Conservation (phyloP, 2,329 filamentous ascomycete species). For the Penicillium corylophilum region DNA sequence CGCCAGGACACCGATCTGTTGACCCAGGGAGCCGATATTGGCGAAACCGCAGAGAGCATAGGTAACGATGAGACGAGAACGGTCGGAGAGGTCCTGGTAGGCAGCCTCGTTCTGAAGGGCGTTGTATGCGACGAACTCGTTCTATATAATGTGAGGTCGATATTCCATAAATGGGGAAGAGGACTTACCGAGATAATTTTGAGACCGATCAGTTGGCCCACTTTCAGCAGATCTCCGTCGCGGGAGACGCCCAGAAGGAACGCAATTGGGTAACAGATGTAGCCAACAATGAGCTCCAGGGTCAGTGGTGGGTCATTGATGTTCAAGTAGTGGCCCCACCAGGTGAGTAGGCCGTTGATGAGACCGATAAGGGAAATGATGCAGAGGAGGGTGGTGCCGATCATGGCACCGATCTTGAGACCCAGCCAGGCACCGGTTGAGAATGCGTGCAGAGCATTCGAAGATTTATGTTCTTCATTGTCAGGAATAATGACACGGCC, state of each 20-base stretch:
- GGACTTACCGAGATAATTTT: slow-evolving; percentile 71
- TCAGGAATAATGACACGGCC: slow-evolving; percentile 79
- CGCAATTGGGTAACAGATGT: slow-evolving; percentile 73
- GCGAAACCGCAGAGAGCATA: slow-evolving; percentile 81
- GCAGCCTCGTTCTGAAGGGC: slow-evolving; percentile 52
- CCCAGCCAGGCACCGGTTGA: slow-evolving; percentile 82
- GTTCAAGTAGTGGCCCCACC: slow-evolving; percentile 79
- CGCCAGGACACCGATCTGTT: slow-evolving; percentile 82
- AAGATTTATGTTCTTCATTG: slow-evolving; percentile 67
- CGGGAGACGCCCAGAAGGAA: slow-evolving; percentile 79
- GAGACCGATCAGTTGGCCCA: slow-evolving; percentile 75
- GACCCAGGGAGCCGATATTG: slow-evolving; percentile 83
- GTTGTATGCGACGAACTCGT: slow-evolving; percentile 75
- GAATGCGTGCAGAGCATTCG: slow-evolving; percentile 81
- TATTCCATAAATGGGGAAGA: neutral
- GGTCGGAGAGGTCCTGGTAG: slow-evolving; percentile 63
- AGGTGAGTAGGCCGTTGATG: slow-evolving; percentile 73
- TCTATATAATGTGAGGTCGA: slow-evolving; percentile 41
- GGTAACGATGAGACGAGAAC: slow-evolving; percentile 77
- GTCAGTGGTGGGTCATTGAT: slow-evolving; percentile 69
- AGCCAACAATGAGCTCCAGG: slow-evolving; percentile 72
- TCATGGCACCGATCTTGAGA: slow-evolving; percentile 83
- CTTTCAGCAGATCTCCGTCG: slow-evolving; percentile 62
- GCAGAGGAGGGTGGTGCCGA: slow-evolving; percentile 74
- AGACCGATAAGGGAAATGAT: slow-evolving; percentile 76